Conservation (phyloP, 2,329 filamentous ascomycete species). For the Nothophaeocryptopus gaeumannii region DNA sequence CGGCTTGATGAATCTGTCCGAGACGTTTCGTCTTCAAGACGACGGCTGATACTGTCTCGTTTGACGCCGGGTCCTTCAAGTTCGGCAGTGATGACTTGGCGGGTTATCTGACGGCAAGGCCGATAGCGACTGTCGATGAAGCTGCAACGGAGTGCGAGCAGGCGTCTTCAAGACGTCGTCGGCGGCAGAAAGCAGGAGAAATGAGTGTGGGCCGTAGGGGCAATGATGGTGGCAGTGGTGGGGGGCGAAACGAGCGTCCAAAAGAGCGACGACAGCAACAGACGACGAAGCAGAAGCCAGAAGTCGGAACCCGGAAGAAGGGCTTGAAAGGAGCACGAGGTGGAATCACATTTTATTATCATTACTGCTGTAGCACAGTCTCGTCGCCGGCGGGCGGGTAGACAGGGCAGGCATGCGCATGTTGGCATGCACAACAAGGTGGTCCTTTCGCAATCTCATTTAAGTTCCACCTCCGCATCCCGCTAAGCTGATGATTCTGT, state of each 20-base stretch:
- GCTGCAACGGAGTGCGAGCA: conserved; percentile 5
- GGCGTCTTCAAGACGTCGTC: conserved; percentile 18
- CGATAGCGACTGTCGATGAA: conserved; percentile 13
- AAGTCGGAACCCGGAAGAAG: too few relatives aligned
- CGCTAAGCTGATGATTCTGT: too few relatives aligned
- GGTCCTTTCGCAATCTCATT: too few relatives aligned
- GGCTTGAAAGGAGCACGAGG: too few relatives aligned
- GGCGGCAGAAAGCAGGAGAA: conserved; percentile 6
- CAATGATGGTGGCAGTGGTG: background rate
- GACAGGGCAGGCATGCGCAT: too few relatives aligned
- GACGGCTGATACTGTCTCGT: conserved; percentile 21
- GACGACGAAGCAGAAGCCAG: too few relatives aligned
- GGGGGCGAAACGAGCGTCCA: background rate
- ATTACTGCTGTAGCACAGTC: too few relatives aligned
- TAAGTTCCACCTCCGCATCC: too few relatives aligned
- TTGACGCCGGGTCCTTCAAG: conserved; percentile 13
- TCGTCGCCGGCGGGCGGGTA: too few relatives aligned
- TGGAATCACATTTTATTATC: too few relatives aligned
- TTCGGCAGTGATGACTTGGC: background rate
- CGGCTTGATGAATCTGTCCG: conserved; percentile 10
- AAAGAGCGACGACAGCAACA: too few relatives aligned
- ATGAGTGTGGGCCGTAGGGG: conserved; percentile 3
- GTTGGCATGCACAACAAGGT: too few relatives aligned
- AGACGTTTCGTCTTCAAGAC: conserved; percentile 17
- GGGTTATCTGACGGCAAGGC: background rate